A percentile compares a stretch with the other conserved stretches of the same genome.
Evolutionary conservation across 2,329 filamentous ascomycete genomes (phyloP).

Genomic region (Aspergillus costaricaensis): DNA sequence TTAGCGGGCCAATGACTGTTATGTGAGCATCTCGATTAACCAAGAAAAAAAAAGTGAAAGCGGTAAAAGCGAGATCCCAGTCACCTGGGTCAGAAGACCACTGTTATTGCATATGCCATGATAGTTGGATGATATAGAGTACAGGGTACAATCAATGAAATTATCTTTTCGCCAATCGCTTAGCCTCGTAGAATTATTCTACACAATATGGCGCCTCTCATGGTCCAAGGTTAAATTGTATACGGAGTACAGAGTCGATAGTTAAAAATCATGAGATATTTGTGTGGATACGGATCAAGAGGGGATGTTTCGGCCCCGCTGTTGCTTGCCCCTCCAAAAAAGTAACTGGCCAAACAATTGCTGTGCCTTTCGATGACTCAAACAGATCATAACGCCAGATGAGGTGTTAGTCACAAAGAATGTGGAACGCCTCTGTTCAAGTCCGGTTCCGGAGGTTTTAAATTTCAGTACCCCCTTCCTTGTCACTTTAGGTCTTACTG

Average conservation of each 20-base stretch:
- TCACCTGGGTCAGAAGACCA: not conserved
- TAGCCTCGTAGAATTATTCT: too few species aligned
- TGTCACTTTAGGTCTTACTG: not conserved
- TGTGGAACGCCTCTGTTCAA: slow-evolving; percentile 5
- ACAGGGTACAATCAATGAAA: too few species aligned
- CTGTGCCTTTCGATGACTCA: slow-evolving; percentile 7
- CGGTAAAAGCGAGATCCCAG: not conserved
- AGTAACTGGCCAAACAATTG: not conserved
- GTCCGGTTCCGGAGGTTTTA: slow-evolving; percentile 18
- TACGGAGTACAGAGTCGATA: not conserved
- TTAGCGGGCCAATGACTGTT: not conserved
- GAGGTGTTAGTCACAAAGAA: not conserved
- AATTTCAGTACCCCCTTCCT: not conserved
- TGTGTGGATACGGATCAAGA: not conserved
- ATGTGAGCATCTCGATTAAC: not conserved
- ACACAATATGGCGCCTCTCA: too few species aligned
- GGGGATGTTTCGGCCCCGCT: not conserved
- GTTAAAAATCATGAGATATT: not conserved
- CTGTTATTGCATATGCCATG: not conserved
- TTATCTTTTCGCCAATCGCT: too few species aligned
- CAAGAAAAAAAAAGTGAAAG: not conserved
- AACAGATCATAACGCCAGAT: not conserved
- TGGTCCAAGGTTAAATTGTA: not conserved
- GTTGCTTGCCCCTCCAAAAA: slow-evolving; percentile 6
- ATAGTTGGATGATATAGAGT: too few species aligned